Base-by-base conservation (phyloP, 176 grass and related monocot species). In the Guadua angustifolia region DNA sequence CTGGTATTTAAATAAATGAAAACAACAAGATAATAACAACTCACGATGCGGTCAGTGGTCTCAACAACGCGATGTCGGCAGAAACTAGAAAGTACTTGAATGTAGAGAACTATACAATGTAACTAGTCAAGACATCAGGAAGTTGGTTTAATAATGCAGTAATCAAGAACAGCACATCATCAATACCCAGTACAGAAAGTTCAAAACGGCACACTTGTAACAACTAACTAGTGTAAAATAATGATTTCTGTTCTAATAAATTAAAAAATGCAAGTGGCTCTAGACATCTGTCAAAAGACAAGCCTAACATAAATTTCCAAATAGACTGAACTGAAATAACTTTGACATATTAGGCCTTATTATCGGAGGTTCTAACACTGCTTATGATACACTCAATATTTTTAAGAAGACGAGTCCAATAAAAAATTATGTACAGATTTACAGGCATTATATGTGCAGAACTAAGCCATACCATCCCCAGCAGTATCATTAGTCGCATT, bases 311-410 rank as follows among this genome's bases (percentile, higher is more conserved):
- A 84, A 67, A 66, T 4, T 10, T 29, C 32, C 22, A 45, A 71
- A 71, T 16, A 72, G 12, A 24, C 16, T 71, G 35, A 63, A 77
- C 33, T 79, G n/a, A 39, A 87, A 72, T 12, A 74, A 67, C 24
- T n/a, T 64, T 43, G 11, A 78, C 19, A 21, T 69, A 60, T 83
- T 67, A 60, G 18, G 18, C 16, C 44, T 39, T 45, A 61, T 35
- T 56, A 56, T 18, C 65, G 5, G n/a, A 71, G 35, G 56, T 77
- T 49, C 19, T 11, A 74, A 61, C 51, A 60, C 42, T 75, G n/a
- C 8, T 36, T 53, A 29, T 7, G 35, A 46, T 53, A 65, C 35
- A 24, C 7, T n/a, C 26, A 43, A 47, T 17, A 36, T 16, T 63
- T 17, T 35, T 33, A 7, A 40, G 44, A 79, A 35, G 13, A 29